These are phyloP conservation scores for Lactarius hatsudake DNA, from an alignment of 768 basidiomycete species.

Conservation along the genomic window DNA sequence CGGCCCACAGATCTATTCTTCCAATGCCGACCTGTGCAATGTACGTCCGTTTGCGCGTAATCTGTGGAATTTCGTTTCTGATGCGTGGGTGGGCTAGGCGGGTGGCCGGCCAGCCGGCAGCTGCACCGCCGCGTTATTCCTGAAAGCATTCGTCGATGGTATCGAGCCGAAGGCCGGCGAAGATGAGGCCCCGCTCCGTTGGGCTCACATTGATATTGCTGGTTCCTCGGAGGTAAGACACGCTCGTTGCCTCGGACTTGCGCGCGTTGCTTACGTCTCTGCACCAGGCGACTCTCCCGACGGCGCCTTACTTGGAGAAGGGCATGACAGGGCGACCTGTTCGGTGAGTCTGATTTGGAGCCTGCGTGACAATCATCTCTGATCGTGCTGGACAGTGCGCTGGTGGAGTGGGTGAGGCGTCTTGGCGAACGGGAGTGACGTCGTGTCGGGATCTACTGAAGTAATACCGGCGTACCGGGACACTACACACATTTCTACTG, in stretches of 20 bases:
- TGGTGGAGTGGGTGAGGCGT: constrained; percentile 27
- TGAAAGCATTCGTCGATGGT: constrained; percentile 78
- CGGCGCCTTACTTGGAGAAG: constrained; percentile 60
- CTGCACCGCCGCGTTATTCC: constrained; percentile 83
- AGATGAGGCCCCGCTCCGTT: constrained; percentile 53
- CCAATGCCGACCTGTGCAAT: constrained; percentile 82
- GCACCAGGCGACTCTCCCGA: constrained; percentile 47
- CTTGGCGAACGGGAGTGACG: constrained; percentile 4
- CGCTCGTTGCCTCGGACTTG: not conserved
- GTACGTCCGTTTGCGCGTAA: constrained; percentile 35
- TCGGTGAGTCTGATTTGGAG: constrained; percentile 46
- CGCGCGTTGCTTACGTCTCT: not conserved
- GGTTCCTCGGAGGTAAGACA: constrained; percentile 68
- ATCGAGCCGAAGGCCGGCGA: constrained; percentile 60
- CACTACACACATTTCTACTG: constrained; percentile 69
- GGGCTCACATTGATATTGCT: constrained; percentile 89
- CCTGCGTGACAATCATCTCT: not conserved
- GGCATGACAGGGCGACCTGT: constrained; percentile 83
- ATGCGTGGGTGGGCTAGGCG: constrained; percentile 39
- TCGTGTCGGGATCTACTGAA: not conserved
- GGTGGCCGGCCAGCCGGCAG: constrained; percentile 72
- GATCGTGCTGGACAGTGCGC: constrained; percentile 15
- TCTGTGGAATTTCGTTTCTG: constrained; percentile 9
- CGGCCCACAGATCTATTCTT: constrained; percentile 68
- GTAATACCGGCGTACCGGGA: constrained; percentile 53